These are phyloP conservation scores for Boletus rubroflammeus DNA, from an alignment of 768 basidiomycete genomes.

Conservation along the genomic window DNA sequence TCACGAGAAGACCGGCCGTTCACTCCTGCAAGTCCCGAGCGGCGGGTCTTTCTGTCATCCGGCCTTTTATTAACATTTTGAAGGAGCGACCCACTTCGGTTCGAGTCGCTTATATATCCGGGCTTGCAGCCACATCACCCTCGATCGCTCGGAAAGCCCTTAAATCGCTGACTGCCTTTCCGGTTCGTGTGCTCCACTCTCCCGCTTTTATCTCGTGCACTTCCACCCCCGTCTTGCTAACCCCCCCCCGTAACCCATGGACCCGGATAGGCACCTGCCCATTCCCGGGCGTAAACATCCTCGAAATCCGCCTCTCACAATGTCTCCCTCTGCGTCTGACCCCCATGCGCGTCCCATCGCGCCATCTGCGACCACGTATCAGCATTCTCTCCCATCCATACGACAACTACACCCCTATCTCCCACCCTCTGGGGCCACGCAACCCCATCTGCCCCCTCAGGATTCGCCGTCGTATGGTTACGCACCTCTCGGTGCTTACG, in stretches of 20 bases:
- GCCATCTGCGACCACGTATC: slow-evolving; percentile 22
- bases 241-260: slow-evolving; percentile 29
- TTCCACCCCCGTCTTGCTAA: slow-evolving; percentile 18
- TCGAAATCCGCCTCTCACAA: slow-evolving; percentile 25
- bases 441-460: slow-evolving; percentile 26
- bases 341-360: slow-evolving; percentile 27
- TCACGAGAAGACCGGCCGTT: slow-evolving; percentile 20
- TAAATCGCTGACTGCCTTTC: slow-evolving; percentile 20
- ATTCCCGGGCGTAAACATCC: slow-evolving; percentile 31
- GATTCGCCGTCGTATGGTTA: slow-evolving; percentile 28
- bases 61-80: slow-evolving; percentile 27
- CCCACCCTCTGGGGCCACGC: slow-evolving; percentile 43
- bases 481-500: slow-evolving; percentile 20
- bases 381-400: slow-evolving; percentile 56
- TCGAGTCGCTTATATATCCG: slow-evolving; percentile 26
- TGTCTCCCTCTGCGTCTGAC: slow-evolving; percentile 27
- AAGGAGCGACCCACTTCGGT: slow-evolving; percentile 27
- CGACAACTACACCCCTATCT: slow-evolving; percentile 65
- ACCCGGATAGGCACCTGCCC: slow-evolving; percentile 37
- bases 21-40: slow-evolving; percentile 26
- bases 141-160: slow-evolving; percentile 21
- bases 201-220: slow-evolving; percentile 17
- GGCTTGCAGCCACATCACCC: slow-evolving; percentile 26
- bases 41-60: slow-evolving; percentile 28
- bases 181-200: slow-evolving; percentile 25